These are phyloP conservation scores for Apiospora aurea DNA, from an alignment of 2,329 filamentous ascomycete genomes.

Conservation along the genomic window DNA sequence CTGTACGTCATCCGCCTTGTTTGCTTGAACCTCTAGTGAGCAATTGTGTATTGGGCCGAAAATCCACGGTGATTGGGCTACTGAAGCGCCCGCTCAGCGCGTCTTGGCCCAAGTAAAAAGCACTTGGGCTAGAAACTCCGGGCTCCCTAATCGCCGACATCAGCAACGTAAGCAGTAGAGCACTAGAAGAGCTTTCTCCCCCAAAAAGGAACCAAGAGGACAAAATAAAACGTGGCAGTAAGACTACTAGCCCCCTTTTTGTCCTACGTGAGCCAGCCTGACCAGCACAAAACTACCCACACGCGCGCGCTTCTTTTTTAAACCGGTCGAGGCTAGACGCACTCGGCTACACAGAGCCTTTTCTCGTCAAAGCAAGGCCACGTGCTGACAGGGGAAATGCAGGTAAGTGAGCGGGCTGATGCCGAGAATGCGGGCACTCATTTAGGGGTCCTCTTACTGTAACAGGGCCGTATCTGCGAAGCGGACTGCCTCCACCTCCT, in stretches of 20 bases:
- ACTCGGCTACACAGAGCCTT: not conserved
- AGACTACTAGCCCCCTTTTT: not conserved
- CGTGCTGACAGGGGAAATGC: not conserved
- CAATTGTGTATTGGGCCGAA: too few relatives aligned
- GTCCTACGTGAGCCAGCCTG: not conserved
- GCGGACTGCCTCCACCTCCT: not conserved
- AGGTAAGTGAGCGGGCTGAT: not conserved
- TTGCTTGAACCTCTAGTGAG: not conserved
- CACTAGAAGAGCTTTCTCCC: not conserved
- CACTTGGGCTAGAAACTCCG: not conserved
- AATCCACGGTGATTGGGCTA: not conserved
- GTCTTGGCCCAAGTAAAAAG: not conserved
- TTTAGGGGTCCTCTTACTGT: constrained; percentile 10
- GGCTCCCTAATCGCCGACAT: not conserved
- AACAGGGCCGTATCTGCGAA: not conserved
- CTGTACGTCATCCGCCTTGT: not conserved
- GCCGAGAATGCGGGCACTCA: not conserved
- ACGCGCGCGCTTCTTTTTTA: not conserved
- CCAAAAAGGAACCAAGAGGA: not conserved
- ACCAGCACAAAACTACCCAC: not conserved
- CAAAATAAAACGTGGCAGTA: not conserved
- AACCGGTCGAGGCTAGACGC: not conserved
- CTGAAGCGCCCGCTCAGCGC: not conserved
- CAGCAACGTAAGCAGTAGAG: not conserved
- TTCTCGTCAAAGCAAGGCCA: not conserved